A percentile compares a stretch with the other conserved stretches of the same genome.
These are phyloP conservation scores for Phaeosphaeriaceae sp. DNA, from an alignment of 2,329 filamentous ascomycete species.

Conservation along the genomic window DNA sequence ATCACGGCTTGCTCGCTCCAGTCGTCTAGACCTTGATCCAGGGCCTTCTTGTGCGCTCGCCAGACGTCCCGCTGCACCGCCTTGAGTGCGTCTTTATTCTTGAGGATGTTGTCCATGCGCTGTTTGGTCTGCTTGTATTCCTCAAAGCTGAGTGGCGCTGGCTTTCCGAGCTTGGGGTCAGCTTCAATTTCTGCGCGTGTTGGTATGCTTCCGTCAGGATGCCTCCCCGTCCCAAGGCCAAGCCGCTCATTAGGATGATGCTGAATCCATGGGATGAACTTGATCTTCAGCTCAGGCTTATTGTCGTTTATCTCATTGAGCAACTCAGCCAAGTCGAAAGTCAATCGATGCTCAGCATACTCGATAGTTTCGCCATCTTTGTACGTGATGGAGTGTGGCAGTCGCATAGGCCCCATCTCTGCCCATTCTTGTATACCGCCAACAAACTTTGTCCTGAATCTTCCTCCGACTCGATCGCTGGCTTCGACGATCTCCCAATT, in stretches of 20 bases:
- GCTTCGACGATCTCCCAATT: constrained; percentile 69
- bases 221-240: neutral
- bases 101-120: neutral
- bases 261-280: constrained; percentile 68
- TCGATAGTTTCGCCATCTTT: constrained; percentile 56
- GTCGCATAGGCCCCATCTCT: constrained; percentile 69
- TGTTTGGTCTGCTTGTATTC: neutral
- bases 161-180: neutral
- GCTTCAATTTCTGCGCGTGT: neutral
- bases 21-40: neutral
- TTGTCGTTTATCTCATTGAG: constrained; percentile 66
- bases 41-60: neutral
- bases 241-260: constrained; percentile 1
- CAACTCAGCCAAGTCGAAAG: constrained; percentile 65
- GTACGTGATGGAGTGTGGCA: constrained; percentile 56
- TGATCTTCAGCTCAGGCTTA: constrained; percentile 52
- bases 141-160: neutral
- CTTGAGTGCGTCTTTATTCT: neutral
- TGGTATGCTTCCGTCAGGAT: neutral
- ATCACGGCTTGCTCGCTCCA: neutral
- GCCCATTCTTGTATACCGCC: constrained; percentile 64
- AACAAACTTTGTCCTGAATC: constrained; percentile 67
- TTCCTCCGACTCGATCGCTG: constrained; percentile 64
- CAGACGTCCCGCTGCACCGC: neutral
- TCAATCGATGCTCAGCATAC: constrained; percentile 65